phyloP scores from a whole-genome alignment of 164 flowering plant species.

The Macadamia tetraphylla region DNA sequence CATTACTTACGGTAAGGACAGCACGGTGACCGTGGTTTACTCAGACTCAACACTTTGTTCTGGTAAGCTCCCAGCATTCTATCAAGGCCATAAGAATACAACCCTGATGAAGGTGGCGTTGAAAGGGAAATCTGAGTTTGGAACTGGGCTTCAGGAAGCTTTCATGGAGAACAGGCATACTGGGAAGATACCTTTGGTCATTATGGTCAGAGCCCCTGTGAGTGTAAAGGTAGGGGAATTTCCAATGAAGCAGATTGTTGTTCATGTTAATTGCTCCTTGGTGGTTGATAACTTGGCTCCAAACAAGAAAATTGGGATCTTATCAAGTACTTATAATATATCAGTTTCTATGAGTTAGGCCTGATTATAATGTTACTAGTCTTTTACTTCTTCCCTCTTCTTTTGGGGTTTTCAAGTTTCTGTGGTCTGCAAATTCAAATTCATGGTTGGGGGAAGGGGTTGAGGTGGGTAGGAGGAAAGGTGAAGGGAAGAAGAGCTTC shows the following conservation, averaged over 20 bases:
- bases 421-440: too few relatives aligned
- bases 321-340: constrained; percentile 25
- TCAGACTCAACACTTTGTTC: constrained; percentile 32
- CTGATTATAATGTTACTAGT: background rate
- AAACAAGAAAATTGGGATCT: constrained; percentile 29
- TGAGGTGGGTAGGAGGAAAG: too few relatives aligned
- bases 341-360: background rate
- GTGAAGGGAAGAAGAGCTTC: too few relatives aligned
- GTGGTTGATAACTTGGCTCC: constrained; percentile 54
- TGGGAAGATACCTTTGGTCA: constrained; percentile 42
- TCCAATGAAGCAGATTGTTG: constrained; percentile 25
- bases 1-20: constrained; percentile 37
- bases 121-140: constrained; percentile 46
- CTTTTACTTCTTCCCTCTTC: too few relatives aligned
- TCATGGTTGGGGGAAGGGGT: too few relatives aligned
- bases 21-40: constrained; percentile 29
- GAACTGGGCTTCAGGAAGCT: constrained; percentile 50
- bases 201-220: constrained; percentile 46
- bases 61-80: constrained; percentile 48
- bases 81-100: constrained; percentile 40
- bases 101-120: constrained; percentile 30
- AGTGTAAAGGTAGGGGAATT: constrained; percentile 22
- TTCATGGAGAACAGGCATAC: constrained; percentile 24
- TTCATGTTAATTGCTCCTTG: constrained; percentile 40
- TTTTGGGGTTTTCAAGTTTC: too few relatives aligned